Evolutionary conservation across 2,329 filamentous ascomycete species (phyloP), one percentile per base, ranked within the genome.

Genomic region (Harringtonia lauricola): DNA sequence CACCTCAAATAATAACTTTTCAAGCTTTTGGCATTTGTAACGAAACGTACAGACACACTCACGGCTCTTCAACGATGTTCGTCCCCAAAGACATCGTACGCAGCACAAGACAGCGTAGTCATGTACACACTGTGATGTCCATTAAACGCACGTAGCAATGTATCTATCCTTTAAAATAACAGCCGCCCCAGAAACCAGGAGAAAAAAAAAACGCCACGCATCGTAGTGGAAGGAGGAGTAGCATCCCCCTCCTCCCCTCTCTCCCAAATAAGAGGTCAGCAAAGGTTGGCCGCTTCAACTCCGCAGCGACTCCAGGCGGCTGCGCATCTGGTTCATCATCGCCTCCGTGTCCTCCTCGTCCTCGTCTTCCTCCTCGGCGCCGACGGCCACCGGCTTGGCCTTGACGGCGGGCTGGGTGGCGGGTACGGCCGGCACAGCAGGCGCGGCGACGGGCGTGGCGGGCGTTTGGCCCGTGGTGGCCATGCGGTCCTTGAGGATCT

Each of bases 261-360:
- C 17, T 28, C 31, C 31, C 31, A 35, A 19, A 35, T 19, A 13
- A 37, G 36, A 37, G 12, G n/a, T n/a, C 13, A 14, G 8, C 19
- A 22, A 8, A 36, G 12, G 17, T 17, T 15, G 21, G 31, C n/a
- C 12, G 19, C 26, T 14, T 49, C 41, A 95, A 64, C 88, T 95
- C 74, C 92, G 85, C 58, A 96, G 65, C 30, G 89, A 89, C 66
- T 96, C 87, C 54, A 98, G 63, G 39, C 90, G 74, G 53, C 88
- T 88, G 59, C 90, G 74, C 92, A 96, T 96, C 68, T 94, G 85
- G 55, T 88, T 83, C 66, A 96, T 78, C 68, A 92, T 87, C 39
- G 84, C 87, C 63, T 95, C 88, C 49, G 86, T 81, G 55, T 92
- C 85, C 58, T 89, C 83, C 55, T 94, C 86, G 47, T 87, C 85